A percentile compares a stretch with the other conserved stretches of the same genome.
phyloP scores from a whole-genome alignment of 108 stramenopile species.

The Cyclotella sp. region DNA sequence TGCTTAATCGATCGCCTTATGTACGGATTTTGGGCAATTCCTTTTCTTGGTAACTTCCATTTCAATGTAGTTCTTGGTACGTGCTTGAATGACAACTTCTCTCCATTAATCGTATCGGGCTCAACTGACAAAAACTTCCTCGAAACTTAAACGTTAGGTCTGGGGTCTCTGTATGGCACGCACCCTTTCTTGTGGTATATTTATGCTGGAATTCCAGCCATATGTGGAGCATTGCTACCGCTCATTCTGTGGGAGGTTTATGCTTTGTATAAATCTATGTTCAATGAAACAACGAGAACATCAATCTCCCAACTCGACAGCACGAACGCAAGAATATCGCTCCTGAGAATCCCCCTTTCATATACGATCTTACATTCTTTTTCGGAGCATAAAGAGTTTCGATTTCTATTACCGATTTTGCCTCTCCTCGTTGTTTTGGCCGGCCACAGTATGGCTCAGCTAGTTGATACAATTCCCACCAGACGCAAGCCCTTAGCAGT shows the following conservation, averaged over 20 bases:
- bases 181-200: slow-evolving; percentile 89
- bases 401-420: slow-evolving; percentile 90
- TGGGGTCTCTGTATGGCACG: slow-evolving; percentile 83
- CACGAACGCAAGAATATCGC: slow-evolving; percentile 34
- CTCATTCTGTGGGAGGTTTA: slow-evolving; percentile 59
- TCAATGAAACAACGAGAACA: neutral
- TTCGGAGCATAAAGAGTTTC: slow-evolving; percentile 95
- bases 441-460: slow-evolving; percentile 49
- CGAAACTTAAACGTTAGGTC: slow-evolving; percentile 23
- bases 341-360: slow-evolving; percentile 61
- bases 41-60: slow-evolving; percentile 83
- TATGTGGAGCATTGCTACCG: slow-evolving; percentile 69
- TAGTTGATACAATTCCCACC: neutral
- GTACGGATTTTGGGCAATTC: slow-evolving; percentile 87
- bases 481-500: neutral
- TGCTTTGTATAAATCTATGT: neutral
- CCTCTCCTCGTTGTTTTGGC: slow-evolving; percentile 83
- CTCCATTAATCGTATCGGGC: neutral
- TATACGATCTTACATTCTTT: slow-evolving; percentile 82
- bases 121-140: neutral
- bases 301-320: neutral
- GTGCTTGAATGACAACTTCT: neutral
- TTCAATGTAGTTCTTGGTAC: slow-evolving; percentile 83
- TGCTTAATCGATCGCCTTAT: slow-evolving; percentile 70
- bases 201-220: slow-evolving; percentile 78